Evolutionary conservation across 805 yeast genomes (phyloP), one percentile per base, ranked within the genome.

Genomic region (Lachancea meyersii): DNA sequence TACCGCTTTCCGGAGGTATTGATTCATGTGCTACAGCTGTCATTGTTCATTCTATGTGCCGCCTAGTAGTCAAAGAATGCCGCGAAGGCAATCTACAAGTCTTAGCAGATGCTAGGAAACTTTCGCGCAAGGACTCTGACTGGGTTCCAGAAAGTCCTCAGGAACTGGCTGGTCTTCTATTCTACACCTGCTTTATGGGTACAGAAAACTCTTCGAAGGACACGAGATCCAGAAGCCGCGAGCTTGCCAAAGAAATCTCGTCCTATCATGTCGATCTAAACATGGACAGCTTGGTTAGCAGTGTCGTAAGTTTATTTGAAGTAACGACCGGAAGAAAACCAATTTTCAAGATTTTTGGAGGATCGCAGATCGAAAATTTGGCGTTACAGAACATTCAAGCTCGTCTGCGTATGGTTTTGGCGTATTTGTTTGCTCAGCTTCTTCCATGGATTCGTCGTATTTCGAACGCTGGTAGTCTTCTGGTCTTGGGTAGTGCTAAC

Each of bases 321-420:
- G 79, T 85, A 4, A 88, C 95, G 1, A 89, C 97, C 0, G 96
- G 96, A 23, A 86, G 84, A 53, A 76, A 70, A 54, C 99, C 98
- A 7, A 71, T 86, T 31, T 93, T 82, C 68, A 86, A 86, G 62
- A 80, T 93, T 8, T 86, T 89, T 67, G 99, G 99, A 7, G 99
- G 99, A 13, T 72, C 94, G 3, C 80, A 77, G 46, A 82, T 84
- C 23, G 98, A 93, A 64, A 93, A 93, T 58, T 71, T 94, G 58
- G 97, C 98, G 0, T 66, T 93, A 41, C 99, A 93, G 62, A 93
- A 93, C 60, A 93, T 93, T 53, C 99, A 93, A 69, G 98, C 98
- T 0, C 76, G 99, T 47, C 67, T 88, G 41, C 72, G 99, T 63
- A 93, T 93, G 99, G 97, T 93, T 1, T 63, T 91, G 36, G 83